Evolutionary conservation across 805 yeast species (phyloP), one percentile per base, ranked within the genome.

Genomic region (Candida tammaniensis): DNA sequence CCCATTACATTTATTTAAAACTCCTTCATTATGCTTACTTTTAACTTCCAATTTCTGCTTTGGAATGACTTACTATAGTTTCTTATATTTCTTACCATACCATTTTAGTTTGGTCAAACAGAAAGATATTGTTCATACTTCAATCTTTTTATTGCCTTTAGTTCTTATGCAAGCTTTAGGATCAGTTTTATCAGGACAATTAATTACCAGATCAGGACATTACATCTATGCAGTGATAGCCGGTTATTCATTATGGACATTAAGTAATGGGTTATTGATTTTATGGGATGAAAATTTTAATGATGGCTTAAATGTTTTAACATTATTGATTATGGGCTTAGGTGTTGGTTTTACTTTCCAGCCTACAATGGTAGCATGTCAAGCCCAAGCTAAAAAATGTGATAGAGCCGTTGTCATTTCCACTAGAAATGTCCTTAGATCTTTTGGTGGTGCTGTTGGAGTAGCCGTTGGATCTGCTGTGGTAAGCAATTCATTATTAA

Each of bases 361-460:
- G 48, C 80, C 80, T 4, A 68, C 75, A 0, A 61, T 75, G 56
- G 71, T 76, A 8, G 81, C 80, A 1, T 80, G 67, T 23, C 81
- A 68, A 47, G 78, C 80, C 1, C 76, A 74, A 39, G 59, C 76
- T 11, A 54, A 43, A 24, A 64, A 68, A 32, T 59, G 68, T 3
- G 82, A 78, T 41, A 52, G 85, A 29, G 79, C 83, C 0, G 78
- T 78, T 9, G 75, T 75, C 10, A 76, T 77, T 7, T 65, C 80
- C 3, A 62, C 79, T 1, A 61, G 84, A 49, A 77, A 76, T 44
- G 75, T 76, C 16, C 45, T 74, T 30, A 57, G 84, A 35, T 71
- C 79, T 3, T 68, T 79, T 37, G 85, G 84, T 11, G 81, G 81
- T n/a, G 69, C 82, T 1, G 56, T 76, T 17, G 83, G 84, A 0